phyloP scores from a whole-genome alignment of 371 early-diverging fungal species.

The Mortierella sp. region DNA sequence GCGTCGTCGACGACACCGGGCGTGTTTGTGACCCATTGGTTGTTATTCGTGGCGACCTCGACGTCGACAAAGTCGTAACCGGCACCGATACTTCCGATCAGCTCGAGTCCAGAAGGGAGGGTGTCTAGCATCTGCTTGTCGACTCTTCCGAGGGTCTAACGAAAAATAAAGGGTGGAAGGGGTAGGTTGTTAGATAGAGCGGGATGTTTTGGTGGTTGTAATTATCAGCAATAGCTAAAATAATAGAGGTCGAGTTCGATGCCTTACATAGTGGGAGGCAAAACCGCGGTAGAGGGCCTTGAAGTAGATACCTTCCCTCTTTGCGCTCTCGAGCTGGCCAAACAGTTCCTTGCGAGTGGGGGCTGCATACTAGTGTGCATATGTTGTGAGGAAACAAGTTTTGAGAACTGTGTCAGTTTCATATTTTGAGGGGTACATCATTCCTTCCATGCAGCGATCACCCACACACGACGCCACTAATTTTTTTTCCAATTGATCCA shows the following conservation, averaged over 20 bases:
- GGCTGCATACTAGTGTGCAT: constrained; percentile 32
- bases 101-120: constrained; percentile 25
- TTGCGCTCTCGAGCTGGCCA: constrained; percentile 38
- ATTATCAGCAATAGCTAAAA: not conserved
- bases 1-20: constrained; percentile 58
- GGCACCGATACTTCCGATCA: constrained; percentile 51
- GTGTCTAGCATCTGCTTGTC: constrained; percentile 22
- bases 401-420: not conserved
- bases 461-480: not conserved
- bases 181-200: too few relatives aligned
- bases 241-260: not conserved
- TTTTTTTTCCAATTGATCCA: not conserved
- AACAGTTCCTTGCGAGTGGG: constrained; percentile 32
- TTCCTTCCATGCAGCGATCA: not conserved
- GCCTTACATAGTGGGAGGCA: constrained; percentile 52
- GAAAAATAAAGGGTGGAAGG: too few relatives aligned
- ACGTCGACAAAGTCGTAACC: constrained; percentile 57
- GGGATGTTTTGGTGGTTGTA: not conserved
- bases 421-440: not conserved
- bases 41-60: constrained; percentile 38
- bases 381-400: not conserved
- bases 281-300: constrained; percentile 49
- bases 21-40: constrained; percentile 55
- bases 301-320: constrained; percentile 37
- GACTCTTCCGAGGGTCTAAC: constrained; percentile 44